These are phyloP conservation scores for Avena eriantha DNA, from an alignment of 176 grass and related monocot genomes.

Conservation along the genomic window DNA sequence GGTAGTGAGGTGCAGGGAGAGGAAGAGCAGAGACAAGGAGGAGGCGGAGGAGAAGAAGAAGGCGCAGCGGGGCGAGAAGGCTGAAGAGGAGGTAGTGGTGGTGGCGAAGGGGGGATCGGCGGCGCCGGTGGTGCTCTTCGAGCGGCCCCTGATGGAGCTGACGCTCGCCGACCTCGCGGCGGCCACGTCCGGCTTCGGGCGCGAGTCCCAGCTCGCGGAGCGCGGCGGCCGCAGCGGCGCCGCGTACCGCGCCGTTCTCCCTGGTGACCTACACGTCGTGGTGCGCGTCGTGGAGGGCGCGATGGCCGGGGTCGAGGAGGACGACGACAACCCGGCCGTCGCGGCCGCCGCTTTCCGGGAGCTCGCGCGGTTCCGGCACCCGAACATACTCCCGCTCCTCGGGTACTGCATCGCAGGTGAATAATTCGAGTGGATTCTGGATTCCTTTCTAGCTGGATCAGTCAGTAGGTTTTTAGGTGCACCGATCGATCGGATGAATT, in stretches of 20 bases:
- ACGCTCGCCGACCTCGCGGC: conserved; percentile 73
- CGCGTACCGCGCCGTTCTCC: conserved; percentile 84
- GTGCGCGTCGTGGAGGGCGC: conserved; percentile 71
- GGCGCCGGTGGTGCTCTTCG: conserved; percentile 87
- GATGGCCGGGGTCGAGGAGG: conserved; percentile 36
- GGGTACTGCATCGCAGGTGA: conserved; percentile 91
- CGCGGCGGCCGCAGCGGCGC: conserved; percentile 69
- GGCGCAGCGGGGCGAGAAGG: conserved; percentile 20
- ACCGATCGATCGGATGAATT: neutral
- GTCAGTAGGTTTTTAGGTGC: conserved; percentile 37
- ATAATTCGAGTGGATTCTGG: neutral
- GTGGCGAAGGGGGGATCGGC: conserved; percentile 46
- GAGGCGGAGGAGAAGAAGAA: conserved; percentile 35
- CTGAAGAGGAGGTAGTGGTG: conserved; percentile 14
- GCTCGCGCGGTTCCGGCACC: conserved; percentile 76
- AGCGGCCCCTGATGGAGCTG: conserved; percentile 80
- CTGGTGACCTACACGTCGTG: conserved; percentile 75
- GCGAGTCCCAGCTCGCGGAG: conserved; percentile 87
- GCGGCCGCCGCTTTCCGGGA: conserved; percentile 60
- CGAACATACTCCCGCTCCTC: conserved; percentile 83
- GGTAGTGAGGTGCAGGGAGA: conserved; percentile 29
- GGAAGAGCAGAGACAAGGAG: conserved; percentile 25
- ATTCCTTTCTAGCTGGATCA: conserved; percentile 37
- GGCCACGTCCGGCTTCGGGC: conserved; percentile 83
- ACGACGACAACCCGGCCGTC: conserved; percentile 42